Evolutionary conservation across 352 stramenopile genomes (phyloP), one percentile per base, ranked within the genome.

Genomic region (Lagenidium giganteum): DNA sequence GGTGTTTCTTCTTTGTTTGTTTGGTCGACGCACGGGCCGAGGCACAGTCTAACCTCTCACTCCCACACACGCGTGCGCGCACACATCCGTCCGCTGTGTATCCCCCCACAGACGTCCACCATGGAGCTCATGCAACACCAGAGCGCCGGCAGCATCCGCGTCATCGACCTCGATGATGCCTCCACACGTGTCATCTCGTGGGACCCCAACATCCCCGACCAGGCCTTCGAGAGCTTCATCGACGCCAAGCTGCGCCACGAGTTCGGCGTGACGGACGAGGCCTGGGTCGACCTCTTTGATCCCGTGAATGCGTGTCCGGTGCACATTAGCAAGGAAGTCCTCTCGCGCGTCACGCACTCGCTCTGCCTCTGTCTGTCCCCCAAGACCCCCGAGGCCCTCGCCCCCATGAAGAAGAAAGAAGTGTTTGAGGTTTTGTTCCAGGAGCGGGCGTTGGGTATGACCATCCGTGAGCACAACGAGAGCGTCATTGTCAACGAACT

Each of bases 201-300:
- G 80, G 77, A 93, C 52, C 68, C 69, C 25, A 78, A 78, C 42
- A 73, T 93, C 31, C 77, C 77, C 8, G 80, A 90, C 51, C 77
- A 93, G 49, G 75, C 77, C 8, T 93, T 93, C 52, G 80, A 90
- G 53, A 74, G 60, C 41, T 60, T 90, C 36, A 71, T 93, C 34
- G 80, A 92, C 52, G 61, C 74, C 49, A 74, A 87, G 54, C 64
- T 92, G 13, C 80, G 80, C 21, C 53, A 65, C 31, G 63, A 80
- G 32, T 92, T 92, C 52, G 76, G 76, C 43, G 75, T 92, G 16
- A 85, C 76, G 42, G 80, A 92, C 61, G 80, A 92, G 47, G 77
- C 80, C 14, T 92, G 80, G 80, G 80, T 92, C 22, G 80, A 92
- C 59, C 74, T 92, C 42, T 88, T 92, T 51, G 80, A 92, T 51